phyloP scores from a whole-genome alignment of 2,329 filamentous ascomycete species.

The Colletotrichum aenigma region DNA sequence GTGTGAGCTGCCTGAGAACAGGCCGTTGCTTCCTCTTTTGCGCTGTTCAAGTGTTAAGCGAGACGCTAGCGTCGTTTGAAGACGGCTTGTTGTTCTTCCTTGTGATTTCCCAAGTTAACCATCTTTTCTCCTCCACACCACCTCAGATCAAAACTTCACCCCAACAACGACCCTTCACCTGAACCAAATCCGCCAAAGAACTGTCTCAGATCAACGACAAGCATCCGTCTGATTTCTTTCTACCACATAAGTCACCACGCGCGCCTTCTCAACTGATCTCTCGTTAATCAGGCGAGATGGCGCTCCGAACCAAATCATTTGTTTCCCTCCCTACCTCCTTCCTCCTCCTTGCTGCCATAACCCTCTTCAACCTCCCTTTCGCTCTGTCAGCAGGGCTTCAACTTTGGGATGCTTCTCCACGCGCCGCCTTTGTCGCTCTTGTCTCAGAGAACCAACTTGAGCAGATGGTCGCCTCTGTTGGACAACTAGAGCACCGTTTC shows the following conservation, averaged over 20 bases:
- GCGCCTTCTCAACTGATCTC: not conserved
- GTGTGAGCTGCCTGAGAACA: not conserved
- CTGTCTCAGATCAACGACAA: not conserved
- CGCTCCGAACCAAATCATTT: not conserved
- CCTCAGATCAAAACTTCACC: not conserved
- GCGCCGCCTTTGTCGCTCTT: constrained; percentile 62
- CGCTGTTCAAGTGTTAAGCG: not conserved
- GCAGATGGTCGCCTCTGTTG: constrained; percentile 72
- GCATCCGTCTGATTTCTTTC: not conserved
- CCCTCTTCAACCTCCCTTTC: not conserved
- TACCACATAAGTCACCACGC: not conserved
- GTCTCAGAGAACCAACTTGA: constrained; percentile 75
- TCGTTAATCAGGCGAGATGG: not conserved
- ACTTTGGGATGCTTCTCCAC: constrained; percentile 26
- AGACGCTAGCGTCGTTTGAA: not conserved
- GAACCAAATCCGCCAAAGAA: not conserved
- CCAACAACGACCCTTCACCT: not conserved
- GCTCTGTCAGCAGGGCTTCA: not conserved
- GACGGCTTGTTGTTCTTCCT: not conserved
- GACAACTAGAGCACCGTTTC: constrained; percentile 63
- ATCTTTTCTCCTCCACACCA: not conserved
- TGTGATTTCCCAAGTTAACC: not conserved
- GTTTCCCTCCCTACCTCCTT: not conserved
- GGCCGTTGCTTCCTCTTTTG: not conserved
- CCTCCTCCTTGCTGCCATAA: not conserved